A percentile compares a stretch with the other conserved stretches of the same genome.
These are phyloP conservation scores for Claviceps pazoutovae DNA, from an alignment of 2,329 filamentous ascomycete genomes.

Conservation along the genomic window DNA sequence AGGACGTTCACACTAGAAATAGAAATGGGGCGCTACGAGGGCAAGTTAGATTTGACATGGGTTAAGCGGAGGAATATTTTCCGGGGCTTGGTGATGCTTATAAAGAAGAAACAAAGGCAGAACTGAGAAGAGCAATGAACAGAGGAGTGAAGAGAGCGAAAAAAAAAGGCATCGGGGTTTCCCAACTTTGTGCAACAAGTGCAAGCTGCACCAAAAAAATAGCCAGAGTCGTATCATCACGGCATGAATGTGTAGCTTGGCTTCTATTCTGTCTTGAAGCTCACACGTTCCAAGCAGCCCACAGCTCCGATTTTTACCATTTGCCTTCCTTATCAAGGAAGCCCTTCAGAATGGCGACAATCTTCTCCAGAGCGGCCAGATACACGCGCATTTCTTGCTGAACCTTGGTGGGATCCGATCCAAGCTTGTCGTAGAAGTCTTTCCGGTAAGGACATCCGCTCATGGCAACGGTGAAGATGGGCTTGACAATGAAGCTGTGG, in stretches of 20 bases:
- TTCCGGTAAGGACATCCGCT: conserved; percentile 81
- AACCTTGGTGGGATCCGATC: conserved; percentile 50
- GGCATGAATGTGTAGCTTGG: neutral
- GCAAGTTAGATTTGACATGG: neutral
- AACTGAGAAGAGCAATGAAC: neutral
- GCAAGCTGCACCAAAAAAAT: too few species aligned
- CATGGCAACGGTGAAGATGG: conserved; percentile 88
- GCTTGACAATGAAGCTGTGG: conserved; percentile 82
- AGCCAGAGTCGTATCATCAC: neutral
- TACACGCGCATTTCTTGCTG: conserved; percentile 51
- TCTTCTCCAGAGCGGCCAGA: conserved; percentile 63
- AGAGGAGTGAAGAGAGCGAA: neutral
- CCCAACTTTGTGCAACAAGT: neutral
- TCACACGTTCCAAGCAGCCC: neutral
- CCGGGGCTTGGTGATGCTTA: neutral
- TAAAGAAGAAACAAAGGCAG: neutral
- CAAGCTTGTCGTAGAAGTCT: conserved; percentile 85
- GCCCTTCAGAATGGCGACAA: conserved; percentile 59
- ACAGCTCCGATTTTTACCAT: neutral
- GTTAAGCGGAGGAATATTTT: neutral
- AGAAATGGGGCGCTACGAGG: neutral
- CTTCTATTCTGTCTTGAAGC: neutral
- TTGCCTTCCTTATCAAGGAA: conserved; percentile 27
- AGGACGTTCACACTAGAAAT: too few species aligned
- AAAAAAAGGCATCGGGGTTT: neutral